Base-by-base conservation (phyloP, 2,329 filamentous ascomycete species). In the Curvularia eragrostidis region DNA sequence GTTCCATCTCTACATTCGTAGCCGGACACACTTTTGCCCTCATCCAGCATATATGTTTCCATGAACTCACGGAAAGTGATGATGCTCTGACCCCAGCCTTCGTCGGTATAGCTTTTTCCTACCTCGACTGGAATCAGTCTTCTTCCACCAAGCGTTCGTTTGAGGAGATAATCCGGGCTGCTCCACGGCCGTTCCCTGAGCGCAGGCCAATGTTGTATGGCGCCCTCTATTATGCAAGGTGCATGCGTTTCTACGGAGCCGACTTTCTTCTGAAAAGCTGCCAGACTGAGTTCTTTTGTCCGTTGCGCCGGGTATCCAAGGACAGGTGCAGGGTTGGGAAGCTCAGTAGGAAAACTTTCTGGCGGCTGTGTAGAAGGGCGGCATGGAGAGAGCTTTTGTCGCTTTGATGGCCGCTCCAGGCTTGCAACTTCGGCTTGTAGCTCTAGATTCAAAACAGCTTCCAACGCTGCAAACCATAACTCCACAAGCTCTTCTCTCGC, bases 121-220 rank as follows among this genome's bases (percentile, higher is more conserved):
- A 95, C 77, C 74, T 98, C 93, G 3, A 97, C 85, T 0, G 94
- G 94, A 0, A 98, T 91, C 0, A 97, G 83, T 10, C 95, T 84
- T 30, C 88, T 82, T 0, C 95, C 95, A 2, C 82, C 84, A 34
- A 97, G 86, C 0, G 93, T 97, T 54, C 82, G 84, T 10, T 85
- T 82, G 10, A 92, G 81, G 55, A 97, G 86, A 74, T 97, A 97
- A 0, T 80, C 79, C 0, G 88, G 87, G n/a, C 83, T 85, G 8
- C 79, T 82, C 95, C 95, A 99, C 0, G 87, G 85, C 1, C 82
- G 81, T 0, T 82, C 79, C n/a, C 56, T 81, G n/a, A 89, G 76
- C 0, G 94, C 93, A 0, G 93, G 92, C 94, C 94, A 98, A 63
- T 87, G 77, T 0, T 82, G 75, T 2, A 91, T 82, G 1, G 88